A percentile compares a stretch with the other conserved stretches of the same genome.
Conservation (phyloP, 148 eudicot genomes). For the Talinum fruticosum region DNA sequence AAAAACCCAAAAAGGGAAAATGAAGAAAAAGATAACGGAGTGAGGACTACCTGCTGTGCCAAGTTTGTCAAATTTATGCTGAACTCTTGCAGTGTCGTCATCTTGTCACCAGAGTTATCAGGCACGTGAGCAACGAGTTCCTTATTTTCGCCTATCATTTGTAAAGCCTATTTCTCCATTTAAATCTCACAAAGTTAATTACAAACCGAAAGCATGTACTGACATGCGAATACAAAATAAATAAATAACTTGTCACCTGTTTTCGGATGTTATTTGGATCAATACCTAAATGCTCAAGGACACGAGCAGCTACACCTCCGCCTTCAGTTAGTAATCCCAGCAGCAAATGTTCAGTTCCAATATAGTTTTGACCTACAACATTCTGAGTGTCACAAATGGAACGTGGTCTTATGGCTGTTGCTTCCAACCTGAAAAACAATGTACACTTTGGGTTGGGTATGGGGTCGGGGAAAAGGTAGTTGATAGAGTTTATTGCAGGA, state of each 20-base stretch:
- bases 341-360: conserved; percentile 92
- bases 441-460: too few relatives aligned
- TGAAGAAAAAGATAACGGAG: not conserved
- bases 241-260: conserved; percentile 42
- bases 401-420: not conserved
- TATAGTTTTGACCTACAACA: conserved; percentile 62
- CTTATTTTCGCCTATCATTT: conserved; percentile 85
- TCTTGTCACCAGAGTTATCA: conserved; percentile 49
- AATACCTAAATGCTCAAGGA: conserved; percentile 82
- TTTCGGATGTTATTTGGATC: conserved; percentile 83
- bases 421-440: not conserved
- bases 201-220: not conserved
- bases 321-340: conserved; percentile 91
- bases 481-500: too few relatives aligned
- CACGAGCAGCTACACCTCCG: conserved; percentile 89
- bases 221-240: not conserved
- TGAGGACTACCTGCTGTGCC: conserved; percentile 70
- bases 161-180: conserved; percentile 50
- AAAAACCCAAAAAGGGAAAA: not conserved
- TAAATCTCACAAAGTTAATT: not conserved
- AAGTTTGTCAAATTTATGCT: conserved; percentile 90
- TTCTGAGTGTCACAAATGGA: not conserved
- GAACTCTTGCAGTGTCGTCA: conserved; percentile 91
- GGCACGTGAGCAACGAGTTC: conserved; percentile 47
- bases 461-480: too few relatives aligned